Base-by-base conservation (phyloP, 345 rosid genomes). In the Hibiscus tridactylites region DNA sequence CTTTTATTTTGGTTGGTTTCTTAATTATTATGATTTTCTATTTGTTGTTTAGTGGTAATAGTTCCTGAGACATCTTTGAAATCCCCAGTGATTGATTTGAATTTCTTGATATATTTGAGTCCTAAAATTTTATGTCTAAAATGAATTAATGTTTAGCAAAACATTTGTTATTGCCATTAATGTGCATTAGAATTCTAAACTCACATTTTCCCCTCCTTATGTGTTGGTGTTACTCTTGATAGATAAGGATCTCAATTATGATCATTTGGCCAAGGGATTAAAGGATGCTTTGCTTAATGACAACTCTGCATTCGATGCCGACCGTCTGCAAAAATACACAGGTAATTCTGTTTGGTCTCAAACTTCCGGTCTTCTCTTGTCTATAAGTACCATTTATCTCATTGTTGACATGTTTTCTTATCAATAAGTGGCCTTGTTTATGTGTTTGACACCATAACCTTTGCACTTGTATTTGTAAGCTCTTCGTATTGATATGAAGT, bases 241-340 rank as follows among this genome's bases (percentile, higher is more conserved):
- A 90, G 93, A 88, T 74, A 76, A 88, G 82, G 88, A 90, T 15
- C 78, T 90, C 26, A 82, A 59, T 71, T 88, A 90, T 42, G 91
- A 88, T 75, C 75, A 85, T 74, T 61, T 90, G 75, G 93, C 96
- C 33, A 79, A 35, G 69, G 91, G 96, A n/a, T 79, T 87, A 37
- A 88, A 84, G 80, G 87, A 71, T 66, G 96, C 96, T 69, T 77
- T 88, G 82, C 73, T 81, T 79, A 81, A 84, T 47, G 93, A 90
- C 77, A 79, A 83, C 66, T 87, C 91, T 74, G 87, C 73, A 8
- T 88, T 90, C 76, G 88, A 90, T 74, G 93, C 93, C 28, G 89
- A 87, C 74, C 85, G 83, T 49, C 85, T 88, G 79, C 90, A 87
- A 59, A 82, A 81, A 72, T 84, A 70, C 84, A 88, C 91, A 39